Evolutionary conservation across 768 basidiomycete genomes (phyloP), one percentile per base, ranked within the genome.

Genomic region (Termitomyces sp.): DNA sequence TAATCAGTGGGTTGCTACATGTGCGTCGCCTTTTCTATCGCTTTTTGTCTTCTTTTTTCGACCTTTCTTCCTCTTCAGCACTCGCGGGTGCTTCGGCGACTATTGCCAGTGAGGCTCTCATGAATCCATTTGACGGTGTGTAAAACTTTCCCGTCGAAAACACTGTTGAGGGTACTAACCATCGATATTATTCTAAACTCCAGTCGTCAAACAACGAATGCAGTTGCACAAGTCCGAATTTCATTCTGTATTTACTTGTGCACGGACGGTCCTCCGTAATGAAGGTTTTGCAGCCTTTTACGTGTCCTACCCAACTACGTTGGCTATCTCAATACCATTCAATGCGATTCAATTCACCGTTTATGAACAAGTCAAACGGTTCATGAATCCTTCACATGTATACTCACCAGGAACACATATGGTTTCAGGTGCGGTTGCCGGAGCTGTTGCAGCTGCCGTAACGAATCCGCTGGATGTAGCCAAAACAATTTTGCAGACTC

Each of bases 171-270:
- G 5, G 26, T 19, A 26, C 37, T 50, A 14, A 48, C 21, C 17
- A 34, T 46, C 11, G 37, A 21, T n/a, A 9, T 17, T 40, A 15
- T 30, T 22, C 30, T 21, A 19, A 26, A 48, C 8, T 61, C 49
- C 69, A 98, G 96, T 99, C 64, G 92, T 99, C 76, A 99, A 99
- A 74, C 97, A 99, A 76, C 85, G 97, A 50, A 98, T 99, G 97
- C 97, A 99, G 72, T 78, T 98, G 54, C 94, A 95, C 74, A 84
- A 90, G 66, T 98, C 97, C 3, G 78, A 88, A 68, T 94, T 93
- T 71, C 87, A 87, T 44, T 92, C 90, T 37, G 91, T 95, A 42
- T 73, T 87, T 60, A 81, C 83, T n/a, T 94, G 93, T 62, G 92
- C 94, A 54, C 80, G 80, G 22, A 85, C 86, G 12, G 89, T 99